phyloP scores from a whole-genome alignment of 2,329 filamentous ascomycete species.

The Zymoseptoria pseudotritici region DNA sequence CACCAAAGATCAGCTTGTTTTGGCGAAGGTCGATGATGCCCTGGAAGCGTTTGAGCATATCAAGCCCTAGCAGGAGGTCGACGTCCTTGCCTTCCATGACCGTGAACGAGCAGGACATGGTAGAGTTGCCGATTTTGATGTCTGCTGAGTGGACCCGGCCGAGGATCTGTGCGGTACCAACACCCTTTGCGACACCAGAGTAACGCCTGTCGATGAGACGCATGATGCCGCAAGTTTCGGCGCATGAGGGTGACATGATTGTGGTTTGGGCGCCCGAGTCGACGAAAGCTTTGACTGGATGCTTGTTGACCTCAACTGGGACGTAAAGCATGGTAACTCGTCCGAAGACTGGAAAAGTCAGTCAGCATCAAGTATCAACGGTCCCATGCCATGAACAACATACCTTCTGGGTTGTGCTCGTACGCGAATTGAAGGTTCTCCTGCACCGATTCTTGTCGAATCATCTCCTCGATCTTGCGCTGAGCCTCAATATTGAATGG shows the following conservation, averaged over 20 bases:
- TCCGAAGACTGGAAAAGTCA: constrained; percentile 65
- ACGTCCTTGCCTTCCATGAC: constrained; percentile 99
- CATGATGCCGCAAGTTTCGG: constrained; percentile 91
- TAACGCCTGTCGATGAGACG: constrained; percentile 88
- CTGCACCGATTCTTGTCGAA: constrained; percentile 85
- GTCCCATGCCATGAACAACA: constrained; percentile 24
- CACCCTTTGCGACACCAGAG: constrained; percentile 82
- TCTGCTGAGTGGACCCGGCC: constrained; percentile 92
- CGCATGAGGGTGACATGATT: constrained; percentile 94
- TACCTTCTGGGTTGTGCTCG: constrained; percentile 95
- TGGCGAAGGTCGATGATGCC: constrained; percentile 81
- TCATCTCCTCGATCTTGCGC: constrained; percentile 90
- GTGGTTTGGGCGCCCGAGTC: constrained; percentile 96
- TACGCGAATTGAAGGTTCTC: constrained; percentile 95
- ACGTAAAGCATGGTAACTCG: constrained; percentile 95
- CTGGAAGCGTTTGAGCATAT: constrained; percentile 96
- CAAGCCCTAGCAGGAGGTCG: constrained; percentile 82
- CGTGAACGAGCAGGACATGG: constrained; percentile 90
- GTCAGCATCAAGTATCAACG: constrained; percentile 5
- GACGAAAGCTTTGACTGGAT: constrained; percentile 89
- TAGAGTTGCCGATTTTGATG: constrained; percentile 83
- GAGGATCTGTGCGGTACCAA: constrained; percentile 89
- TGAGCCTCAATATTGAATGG: constrained; percentile 92
- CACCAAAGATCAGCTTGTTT: constrained; percentile 69
- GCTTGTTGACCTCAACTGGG: constrained; percentile 86